phyloP scores from a whole-genome alignment of 345 rosid species.

The Lagerstroemia speciosa region DNA sequence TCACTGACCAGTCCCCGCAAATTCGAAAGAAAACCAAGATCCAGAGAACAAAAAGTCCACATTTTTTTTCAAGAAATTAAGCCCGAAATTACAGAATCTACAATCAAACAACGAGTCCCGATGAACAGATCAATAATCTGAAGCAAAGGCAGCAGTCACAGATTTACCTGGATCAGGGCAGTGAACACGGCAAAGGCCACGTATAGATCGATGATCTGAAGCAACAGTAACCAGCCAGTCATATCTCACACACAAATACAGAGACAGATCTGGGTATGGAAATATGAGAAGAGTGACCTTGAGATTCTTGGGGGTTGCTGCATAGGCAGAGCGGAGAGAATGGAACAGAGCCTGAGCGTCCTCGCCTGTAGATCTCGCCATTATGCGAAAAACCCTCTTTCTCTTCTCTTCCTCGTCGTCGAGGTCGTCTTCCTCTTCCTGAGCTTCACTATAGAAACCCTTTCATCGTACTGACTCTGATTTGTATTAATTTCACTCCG shows the following conservation, averaged over 20 bases:
- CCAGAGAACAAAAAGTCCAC: background rate
- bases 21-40: background rate
- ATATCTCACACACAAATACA: background rate
- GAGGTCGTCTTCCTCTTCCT: background rate
- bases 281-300: conserved; percentile 19
- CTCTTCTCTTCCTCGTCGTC: conserved; percentile 6
- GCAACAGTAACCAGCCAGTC: conserved; percentile 3
- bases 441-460: background rate
- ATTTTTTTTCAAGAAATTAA: background rate
- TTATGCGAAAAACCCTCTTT: background rate
- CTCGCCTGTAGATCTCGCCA: conserved; percentile 21
- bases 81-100: background rate
- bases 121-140: too few species aligned
- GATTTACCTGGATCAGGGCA: conserved; percentile 72
- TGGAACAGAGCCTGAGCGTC: conserved; percentile 36
- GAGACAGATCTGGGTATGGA: background rate
- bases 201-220: conserved; percentile 83
- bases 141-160: background rate
- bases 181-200: conserved; percentile 73
- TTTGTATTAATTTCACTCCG: background rate
- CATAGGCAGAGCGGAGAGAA: conserved; percentile 40
- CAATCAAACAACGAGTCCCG: background rate
- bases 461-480: background rate
- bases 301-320: conserved; percentile 35
- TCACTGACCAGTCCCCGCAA: background rate